phyloP scores from a whole-genome alignment of 2,329 filamentous ascomycete genomes.

The Pseudogymnoascus sp. region DNA sequence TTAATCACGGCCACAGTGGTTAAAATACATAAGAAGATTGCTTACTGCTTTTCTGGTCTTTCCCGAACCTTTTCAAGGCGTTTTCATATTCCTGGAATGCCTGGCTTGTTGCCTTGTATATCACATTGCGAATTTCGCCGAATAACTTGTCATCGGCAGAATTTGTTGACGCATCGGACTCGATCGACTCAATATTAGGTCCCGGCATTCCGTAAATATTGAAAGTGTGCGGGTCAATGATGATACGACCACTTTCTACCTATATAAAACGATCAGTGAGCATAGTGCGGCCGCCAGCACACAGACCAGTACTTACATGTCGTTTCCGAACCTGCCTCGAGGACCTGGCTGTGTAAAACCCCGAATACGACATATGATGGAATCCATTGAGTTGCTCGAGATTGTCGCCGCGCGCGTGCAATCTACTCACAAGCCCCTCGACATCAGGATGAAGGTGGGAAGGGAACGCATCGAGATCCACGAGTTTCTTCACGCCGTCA shows the following conservation, averaged over 20 bases:
- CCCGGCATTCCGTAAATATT: constrained; percentile 17
- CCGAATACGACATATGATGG: constrained; percentile 20
- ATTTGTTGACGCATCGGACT: background rate
- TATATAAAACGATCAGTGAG: constrained; percentile 13
- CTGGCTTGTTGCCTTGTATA: constrained; percentile 17
- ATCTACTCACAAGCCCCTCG: constrained; percentile 13
- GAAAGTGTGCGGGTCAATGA: constrained; percentile 20
- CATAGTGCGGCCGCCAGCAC: background rate
- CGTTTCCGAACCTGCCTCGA: constrained; percentile 18
- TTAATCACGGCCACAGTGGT: constrained; percentile 10
- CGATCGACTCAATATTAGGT: constrained; percentile 14
- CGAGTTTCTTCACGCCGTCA: constrained; percentile 16
- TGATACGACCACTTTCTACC: constrained; percentile 20
- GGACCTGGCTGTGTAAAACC: constrained; percentile 20
- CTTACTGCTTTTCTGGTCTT: background rate
- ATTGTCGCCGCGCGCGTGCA: constrained; percentile 15
- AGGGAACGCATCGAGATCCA: constrained; percentile 18
- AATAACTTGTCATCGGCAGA: background rate
- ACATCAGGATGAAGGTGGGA: constrained; percentile 17
- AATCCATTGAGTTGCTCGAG: constrained; percentile 19
- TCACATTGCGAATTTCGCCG: constrained; percentile 14
- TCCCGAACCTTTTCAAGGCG: constrained; percentile 13
- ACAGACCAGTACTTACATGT: constrained; percentile 16
- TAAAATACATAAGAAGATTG: constrained; percentile 12
- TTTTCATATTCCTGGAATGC: constrained; percentile 17